Conservation (phyloP, 192 early-diverging fungal species). For the Backusella mclennaniae region DNA sequence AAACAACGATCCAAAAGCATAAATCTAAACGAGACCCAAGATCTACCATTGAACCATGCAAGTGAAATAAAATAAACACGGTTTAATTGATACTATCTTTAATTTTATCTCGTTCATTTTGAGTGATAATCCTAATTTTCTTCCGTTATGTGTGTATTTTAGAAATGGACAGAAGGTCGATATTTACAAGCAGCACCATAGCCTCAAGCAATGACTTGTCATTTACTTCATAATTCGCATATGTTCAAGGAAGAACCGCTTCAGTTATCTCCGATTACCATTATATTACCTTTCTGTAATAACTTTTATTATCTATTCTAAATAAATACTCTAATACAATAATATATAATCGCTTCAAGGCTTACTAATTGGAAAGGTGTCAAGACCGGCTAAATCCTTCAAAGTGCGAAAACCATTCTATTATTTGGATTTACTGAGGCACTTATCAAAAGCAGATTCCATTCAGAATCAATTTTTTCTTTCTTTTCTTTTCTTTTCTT, state of each 20-base stretch:
- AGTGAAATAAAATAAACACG: neutral
- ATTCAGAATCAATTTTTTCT: neutral
- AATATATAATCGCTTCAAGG: neutral
- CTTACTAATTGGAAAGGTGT: neutral
- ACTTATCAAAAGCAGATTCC: neutral
- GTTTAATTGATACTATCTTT: neutral
- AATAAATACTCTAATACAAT: neutral
- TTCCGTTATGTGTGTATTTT: neutral
- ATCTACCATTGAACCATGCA: neutral
- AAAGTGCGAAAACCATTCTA: neutral
- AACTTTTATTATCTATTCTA: neutral
- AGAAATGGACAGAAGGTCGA: neutral
- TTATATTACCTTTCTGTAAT: neutral
- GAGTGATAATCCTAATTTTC: neutral
- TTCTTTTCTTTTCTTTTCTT: neutral
- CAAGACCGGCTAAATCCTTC: neutral
- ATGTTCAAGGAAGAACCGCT: neutral
- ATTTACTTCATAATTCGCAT: neutral
- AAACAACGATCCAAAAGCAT: neutral
- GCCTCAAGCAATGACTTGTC: neutral
- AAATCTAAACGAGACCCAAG: neutral
- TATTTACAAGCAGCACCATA: too few relatives aligned
- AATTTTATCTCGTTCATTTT: neutral
- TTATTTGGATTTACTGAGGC: neutral
- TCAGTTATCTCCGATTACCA: neutral